Evolutionary conservation across 257 asterid species (phyloP), one percentile per base, ranked within the genome.

Genomic region (Capsicum baccatum): DNA sequence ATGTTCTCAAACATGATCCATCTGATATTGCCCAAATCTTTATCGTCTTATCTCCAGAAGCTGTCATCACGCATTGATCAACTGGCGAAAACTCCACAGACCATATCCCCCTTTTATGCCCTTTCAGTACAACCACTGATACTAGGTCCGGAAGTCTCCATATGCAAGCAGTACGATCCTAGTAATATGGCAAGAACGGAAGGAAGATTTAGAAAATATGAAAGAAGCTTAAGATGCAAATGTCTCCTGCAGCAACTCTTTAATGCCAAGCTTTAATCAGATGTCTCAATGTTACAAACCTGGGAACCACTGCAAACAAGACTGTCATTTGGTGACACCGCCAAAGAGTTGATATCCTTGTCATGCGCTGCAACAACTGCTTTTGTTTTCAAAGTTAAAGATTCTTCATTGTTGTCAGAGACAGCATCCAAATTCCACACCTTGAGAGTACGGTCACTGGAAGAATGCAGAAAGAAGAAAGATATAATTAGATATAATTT

Each of bases 21-120:
- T 94, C 96, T 69, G 97, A 90, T 84, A 95, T 93, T 56, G 98
- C 92, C 99, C 99, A 97, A 88, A 97, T 92, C 86, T 93, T 97
- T 68, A 97, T 85, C 15, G 98, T 95, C 88, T 93, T 94, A 89
- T 97, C 99, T 85, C 98, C 98, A 47, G 99, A 97, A 55, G 99
- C 94, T 81, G 99, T 97, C 82, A 97, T 90, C 83, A 97, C 97
- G 84, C 98, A 95, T 85, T 93, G 97, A 86, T 97, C 99, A 81
- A 97, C 98, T 8, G 99, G 99, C 87, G 99, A 97, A 88, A 97
- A 97, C 91, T 97, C 99, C 87, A 97, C 99, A 15, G 99, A 97
- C 96, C 97, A 95, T 85, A 97, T 90, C 82, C 98, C 98, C 88
- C 98, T 91, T 91, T 93, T 97, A 87, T 97, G 99, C 82, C 99